phyloP scores from a whole-genome alignment of 495 filamentous ascomycete species.

The Amphirosellinia nigrospora region DNA sequence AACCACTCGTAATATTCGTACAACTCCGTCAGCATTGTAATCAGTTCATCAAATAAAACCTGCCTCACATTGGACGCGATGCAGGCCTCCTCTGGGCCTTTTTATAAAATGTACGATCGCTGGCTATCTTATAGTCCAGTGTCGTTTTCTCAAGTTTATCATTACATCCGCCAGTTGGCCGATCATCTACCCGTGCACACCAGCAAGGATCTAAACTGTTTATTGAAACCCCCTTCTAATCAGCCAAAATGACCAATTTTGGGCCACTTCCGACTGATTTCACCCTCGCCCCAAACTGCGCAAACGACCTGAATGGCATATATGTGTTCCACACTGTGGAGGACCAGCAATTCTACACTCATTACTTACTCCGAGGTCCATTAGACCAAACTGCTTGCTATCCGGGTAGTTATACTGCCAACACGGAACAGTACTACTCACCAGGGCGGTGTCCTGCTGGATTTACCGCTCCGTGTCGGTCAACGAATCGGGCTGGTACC shows the following conservation, averaged over 20 bases:
- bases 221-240: neutral
- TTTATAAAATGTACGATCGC: neutral
- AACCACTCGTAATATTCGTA: too few species aligned
- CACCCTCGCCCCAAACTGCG: neutral
- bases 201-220: neutral
- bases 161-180: neutral
- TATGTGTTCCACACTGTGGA: neutral
- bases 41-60: too few species aligned
- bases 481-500: neutral
- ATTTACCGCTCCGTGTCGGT: neutral
- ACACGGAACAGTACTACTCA: slow-evolving; percentile 1
- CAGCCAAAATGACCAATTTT: neutral
- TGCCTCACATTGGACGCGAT: too few species aligned
- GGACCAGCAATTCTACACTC: too few species aligned
- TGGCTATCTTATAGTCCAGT: neutral
- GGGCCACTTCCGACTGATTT: slow-evolving; percentile 1
- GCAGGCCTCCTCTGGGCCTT: too few species aligned
- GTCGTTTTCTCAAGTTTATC: neutral
- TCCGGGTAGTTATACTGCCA: neutral
- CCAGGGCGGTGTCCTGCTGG: neutral
- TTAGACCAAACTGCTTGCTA: neutral
- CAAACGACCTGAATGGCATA: neutral
- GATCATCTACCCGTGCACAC: neutral
- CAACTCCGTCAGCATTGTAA: too few species aligned
- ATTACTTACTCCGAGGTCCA: neutral